Conservation (phyloP, 352 stramenopile genomes). For the Globisporangium recalcitrans region DNA sequence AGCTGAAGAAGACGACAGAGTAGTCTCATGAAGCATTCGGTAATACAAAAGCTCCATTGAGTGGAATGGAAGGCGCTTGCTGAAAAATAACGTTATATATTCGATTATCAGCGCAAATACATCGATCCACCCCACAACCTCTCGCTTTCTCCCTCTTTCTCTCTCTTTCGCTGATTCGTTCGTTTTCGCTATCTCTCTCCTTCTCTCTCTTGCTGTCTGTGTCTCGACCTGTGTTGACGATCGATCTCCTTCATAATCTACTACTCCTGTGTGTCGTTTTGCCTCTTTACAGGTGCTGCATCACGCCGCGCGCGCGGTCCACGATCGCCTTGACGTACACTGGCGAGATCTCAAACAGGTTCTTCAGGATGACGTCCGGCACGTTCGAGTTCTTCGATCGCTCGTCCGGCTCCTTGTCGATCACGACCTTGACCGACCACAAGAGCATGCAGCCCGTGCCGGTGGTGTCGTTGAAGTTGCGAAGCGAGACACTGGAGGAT, state of each 20-base stretch:
- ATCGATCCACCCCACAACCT: conserved; percentile 14
- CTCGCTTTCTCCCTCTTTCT: background rate
- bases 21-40: no score
- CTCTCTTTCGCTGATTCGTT: background rate
- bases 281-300: conserved; percentile 34
- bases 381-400: conserved; percentile 74
- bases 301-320: conserved; percentile 52
- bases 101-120: conserved; percentile 15
- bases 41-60: no score
- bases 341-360: conserved; percentile 82
- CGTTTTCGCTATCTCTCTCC: background rate
- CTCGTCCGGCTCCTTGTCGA: conserved; percentile 74
- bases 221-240: conserved; percentile 12
- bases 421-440: conserved; percentile 80
- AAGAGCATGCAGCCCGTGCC: conserved; percentile 64
- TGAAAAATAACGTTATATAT: conserved; percentile 40
- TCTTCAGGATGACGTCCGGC: conserved; percentile 85
- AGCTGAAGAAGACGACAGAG: background rate
- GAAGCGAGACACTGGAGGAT: conserved; percentile 57
- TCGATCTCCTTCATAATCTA: background rate
- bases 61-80: background rate
- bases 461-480: conserved; percentile 74
- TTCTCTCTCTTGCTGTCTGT: conserved; percentile 14
- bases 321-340: conserved; percentile 84
- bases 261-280: background rate